Base-by-base conservation (phyloP, 2,329 filamentous ascomycete species). In the Fusarium miscanthi region DNA sequence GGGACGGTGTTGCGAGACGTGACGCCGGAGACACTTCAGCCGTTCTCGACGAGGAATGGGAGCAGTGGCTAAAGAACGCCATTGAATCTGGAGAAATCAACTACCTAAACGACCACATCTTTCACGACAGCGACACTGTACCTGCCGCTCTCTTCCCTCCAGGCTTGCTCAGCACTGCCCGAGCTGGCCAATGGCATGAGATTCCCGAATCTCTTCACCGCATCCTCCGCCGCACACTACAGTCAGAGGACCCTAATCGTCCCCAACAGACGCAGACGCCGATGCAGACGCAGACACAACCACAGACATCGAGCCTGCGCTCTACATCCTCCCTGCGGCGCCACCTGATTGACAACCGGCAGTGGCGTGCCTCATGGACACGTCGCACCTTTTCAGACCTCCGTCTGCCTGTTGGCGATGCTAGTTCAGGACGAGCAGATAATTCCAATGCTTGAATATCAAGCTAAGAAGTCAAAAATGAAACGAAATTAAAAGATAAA, bases 1-100 rank as follows among this genome's bases (percentile, higher is more conserved):
- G 89, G 56, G 88, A 89, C 66, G 88, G 89, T 52, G 90, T 89
- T 12, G 90, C 90, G 21, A 85, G 88, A 51, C 87, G 89, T 61
- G 89, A 91, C 71, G 87, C 89, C 8, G 90, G 90, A 46, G 88
- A 90, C 70, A 81, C 81, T 35, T 85, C 86, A 21, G 85, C 87
- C 51, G 86, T 89, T 31, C 85, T 93, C 73, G 91, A 93, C 77
- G 90, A 92, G 70, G 90, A 91, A 75, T 93, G 90, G 90, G 91
- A 93, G 80, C 90, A 92, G 79, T 93, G 91, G 88, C 83, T 93
- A 67, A 93, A 93, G 81, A 90, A 91, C 75, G 90, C 88, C 46
- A 87, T 91, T 53, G 91, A 93, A 76, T 85, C 87, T 10, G 91
- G 90, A 66, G 84, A 87, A 61, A 81, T 90, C 41, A 82, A 85